These are phyloP conservation scores for Cajanus cajan DNA, from an alignment of 306 rosid genomes.

Conservation along the genomic window DNA sequence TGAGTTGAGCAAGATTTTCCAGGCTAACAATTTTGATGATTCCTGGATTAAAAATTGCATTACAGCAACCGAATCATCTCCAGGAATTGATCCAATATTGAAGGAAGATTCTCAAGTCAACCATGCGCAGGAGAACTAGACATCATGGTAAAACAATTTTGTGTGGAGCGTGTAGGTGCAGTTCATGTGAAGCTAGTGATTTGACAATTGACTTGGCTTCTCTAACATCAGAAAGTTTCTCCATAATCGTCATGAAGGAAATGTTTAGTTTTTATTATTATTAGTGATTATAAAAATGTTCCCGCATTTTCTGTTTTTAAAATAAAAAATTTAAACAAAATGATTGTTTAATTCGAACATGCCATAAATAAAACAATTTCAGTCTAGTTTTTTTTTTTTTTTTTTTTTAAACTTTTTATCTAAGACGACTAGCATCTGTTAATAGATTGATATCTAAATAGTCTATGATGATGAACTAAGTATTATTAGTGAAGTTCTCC, in stretches of 20 bases:
- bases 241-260: not conserved
- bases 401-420: not conserved
- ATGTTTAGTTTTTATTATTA: not conserved
- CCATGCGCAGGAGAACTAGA: constrained; percentile 11
- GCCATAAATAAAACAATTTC: not conserved
- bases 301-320: not conserved
- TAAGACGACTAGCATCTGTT: not conserved
- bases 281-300: not conserved
- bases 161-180: not conserved
- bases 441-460: too few species aligned
- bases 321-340: not conserved
- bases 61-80: constrained; percentile 43
- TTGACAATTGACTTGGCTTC: constrained; percentile 2
- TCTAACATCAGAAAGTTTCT: constrained; percentile 1
- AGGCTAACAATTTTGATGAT: constrained; percentile 48
- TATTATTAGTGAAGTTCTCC: not conserved
- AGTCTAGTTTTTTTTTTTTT: too few species aligned
- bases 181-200: not conserved
- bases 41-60: constrained; percentile 47
- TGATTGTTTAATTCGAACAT: not conserved
- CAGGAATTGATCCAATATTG: too few species aligned
- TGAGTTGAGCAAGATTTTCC: constrained; percentile 57
- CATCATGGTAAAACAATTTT: not conserved
- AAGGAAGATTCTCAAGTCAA: constrained; percentile 33
- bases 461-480: not conserved